Conservation (phyloP, 2,329 filamentous ascomycete genomes). For the Colletotrichum sublineola region DNA sequence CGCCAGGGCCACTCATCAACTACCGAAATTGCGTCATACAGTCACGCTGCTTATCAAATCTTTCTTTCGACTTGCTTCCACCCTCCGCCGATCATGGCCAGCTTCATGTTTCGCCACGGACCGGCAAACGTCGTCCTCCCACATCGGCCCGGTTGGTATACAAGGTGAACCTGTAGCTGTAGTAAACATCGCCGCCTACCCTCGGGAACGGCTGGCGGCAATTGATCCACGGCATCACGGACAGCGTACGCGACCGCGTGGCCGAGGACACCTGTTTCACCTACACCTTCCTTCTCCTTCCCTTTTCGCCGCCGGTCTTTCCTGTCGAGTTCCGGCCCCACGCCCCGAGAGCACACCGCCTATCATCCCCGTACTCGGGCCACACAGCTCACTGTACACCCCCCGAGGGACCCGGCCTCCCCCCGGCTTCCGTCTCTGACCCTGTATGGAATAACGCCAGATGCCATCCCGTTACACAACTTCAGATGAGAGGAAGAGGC, state of each 20-base stretch:
- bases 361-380: background rate
- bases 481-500: background rate
- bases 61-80: background rate
- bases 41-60: background rate
- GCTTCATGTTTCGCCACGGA: conserved; percentile 15
- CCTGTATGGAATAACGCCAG: background rate
- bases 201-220: background rate
- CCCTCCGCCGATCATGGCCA: conserved; percentile 10
- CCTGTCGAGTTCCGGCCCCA: conserved; percentile 1
- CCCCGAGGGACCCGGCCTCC: background rate
- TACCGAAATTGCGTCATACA: conserved; percentile 14
- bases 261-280: background rate
- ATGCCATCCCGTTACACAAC: background rate
- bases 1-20: background rate
- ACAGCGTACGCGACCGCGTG: background rate
- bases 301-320: background rate
- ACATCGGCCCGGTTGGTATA: background rate
- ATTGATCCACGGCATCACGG: background rate
- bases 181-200: too few species aligned
- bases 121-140: conserved; percentile 6
- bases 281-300: background rate
- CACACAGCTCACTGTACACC: background rate
- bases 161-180: background rate
- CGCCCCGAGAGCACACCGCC: background rate
- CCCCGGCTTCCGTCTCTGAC: background rate